A percentile compares a stretch with the other conserved stretches of the same genome.
Evolutionary conservation across 1,139 yeast species (phyloP).

Genomic region (Lodderomyces oxycetoniae): DNA sequence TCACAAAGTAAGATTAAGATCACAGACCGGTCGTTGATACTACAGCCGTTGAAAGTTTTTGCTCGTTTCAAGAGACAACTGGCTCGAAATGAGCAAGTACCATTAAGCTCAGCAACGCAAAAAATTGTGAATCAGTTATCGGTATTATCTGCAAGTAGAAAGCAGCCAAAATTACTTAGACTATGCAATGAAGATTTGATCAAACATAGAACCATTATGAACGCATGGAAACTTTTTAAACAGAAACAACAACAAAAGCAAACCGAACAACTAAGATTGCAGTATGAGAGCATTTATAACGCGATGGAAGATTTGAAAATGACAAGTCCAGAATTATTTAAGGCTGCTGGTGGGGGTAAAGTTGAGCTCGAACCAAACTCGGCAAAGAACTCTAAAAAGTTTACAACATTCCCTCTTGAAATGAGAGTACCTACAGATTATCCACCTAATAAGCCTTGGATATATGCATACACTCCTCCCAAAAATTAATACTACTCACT

Average conservation of each 20-base stretch:
- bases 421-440: conserved; percentile 84
- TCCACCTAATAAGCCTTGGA: conserved; percentile 87
- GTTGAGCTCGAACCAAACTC: not conserved
- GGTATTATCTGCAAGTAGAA: conserved; percentile 80
- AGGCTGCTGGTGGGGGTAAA: conserved; percentile 31
- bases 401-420: conserved; percentile 61
- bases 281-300: conserved; percentile 58
- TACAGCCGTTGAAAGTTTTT: no score
- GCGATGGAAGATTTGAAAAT: conserved; percentile 73
- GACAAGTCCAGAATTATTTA: conserved; percentile 44
- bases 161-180: conserved; percentile 77
- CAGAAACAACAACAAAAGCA: conserved; percentile 45
- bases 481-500: conserved; percentile 11
- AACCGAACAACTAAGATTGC: conserved; percentile 48
- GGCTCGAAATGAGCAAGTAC: conserved; percentile 9
- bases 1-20: no score
- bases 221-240: conserved; percentile 73
- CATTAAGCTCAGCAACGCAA: conserved; percentile 55
- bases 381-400: conserved; percentile 22
- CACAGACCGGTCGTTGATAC: no score
- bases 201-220: conserved; percentile 77
- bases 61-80: conserved; percentile 36
- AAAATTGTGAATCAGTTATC: conserved; percentile 71
- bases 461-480: conserved; percentile 45
- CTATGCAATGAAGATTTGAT: conserved; percentile 76